Evolutionary conservation across 495 filamentous ascomycete species (phyloP), one percentile per base, ranked within the genome.

Genomic region (Penicillium maclennaniae): DNA sequence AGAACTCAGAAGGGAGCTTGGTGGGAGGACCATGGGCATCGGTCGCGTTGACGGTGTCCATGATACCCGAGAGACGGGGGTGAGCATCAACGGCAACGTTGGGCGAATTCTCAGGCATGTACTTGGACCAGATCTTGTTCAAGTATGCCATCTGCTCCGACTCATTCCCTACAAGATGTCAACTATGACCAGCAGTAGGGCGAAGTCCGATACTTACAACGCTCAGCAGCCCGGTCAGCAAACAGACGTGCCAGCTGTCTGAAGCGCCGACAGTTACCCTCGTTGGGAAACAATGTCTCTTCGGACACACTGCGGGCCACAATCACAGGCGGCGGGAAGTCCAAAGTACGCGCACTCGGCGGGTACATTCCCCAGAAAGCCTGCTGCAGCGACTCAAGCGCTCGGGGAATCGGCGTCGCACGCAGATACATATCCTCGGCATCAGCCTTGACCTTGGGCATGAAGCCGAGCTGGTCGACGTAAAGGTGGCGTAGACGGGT

Each of bases 231-330:
- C 6, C 89, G 79, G 46, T 92, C 80, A 2, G 92, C 91, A 67
- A 96, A 98, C 0, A 86, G 86, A 20, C 84, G 71, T 1, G 84
- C 80, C 7, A 98, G 79, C 46, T 92, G 88, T 23, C 83, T 82
- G 65, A 96, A 93, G 10, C 93, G 81, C 36, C 85, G 81, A 68
- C 93, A 98, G 66, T 84, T 88, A 45, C 78, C 72, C 49, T 95
- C 91, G 64, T 97, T 98, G 0, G 93, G 93, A 66, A 87, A 96
- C 0, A 98, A 74, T 0, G 92, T 97, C 72, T 98, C 93, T 49
- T 97, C 92, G 1, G 79, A 77, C 0, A 84, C 79, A 6, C 83
- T 77, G 10, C 91, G 77, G 0, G 80, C 85, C 10, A 95, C 69
- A 60, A 96, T 90, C 9, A 88, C 87, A 0, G 88, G 86, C 1